A percentile compares a stretch with the other conserved stretches of the same genome.
Evolutionary conservation across 805 yeast genomes (phyloP).

Genomic region (Kluyveromyces nonfermentans): DNA sequence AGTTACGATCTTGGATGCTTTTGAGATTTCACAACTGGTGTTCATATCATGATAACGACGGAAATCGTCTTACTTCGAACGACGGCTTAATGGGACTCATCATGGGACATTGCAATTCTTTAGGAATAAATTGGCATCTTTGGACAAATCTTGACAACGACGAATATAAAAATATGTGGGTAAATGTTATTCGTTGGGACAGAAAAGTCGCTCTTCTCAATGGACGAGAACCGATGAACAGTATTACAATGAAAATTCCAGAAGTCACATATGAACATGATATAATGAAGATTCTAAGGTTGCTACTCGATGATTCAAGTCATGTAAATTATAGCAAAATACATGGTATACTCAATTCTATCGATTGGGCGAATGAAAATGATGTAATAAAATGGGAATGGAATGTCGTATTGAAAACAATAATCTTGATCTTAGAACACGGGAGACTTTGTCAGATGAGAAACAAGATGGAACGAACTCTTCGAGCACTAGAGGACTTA

Average conservation of each 20-base stretch:
- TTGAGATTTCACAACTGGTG: conserved; percentile 27
- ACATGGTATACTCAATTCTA: not conserved
- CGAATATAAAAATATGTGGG: conserved; percentile 19
- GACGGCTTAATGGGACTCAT: conserved; percentile 23
- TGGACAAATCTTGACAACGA: conserved; percentile 9
- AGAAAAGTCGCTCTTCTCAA: conserved; percentile 22
- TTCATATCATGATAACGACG: conserved; percentile 29
- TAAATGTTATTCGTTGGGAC: conserved; percentile 23
- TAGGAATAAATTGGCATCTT: conserved; percentile 22
- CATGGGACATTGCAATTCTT: conserved; percentile 21
- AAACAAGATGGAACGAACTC: not conserved
- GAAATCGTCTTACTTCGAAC: conserved; percentile 21
- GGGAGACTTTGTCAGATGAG: not conserved
- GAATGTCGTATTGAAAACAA: not conserved
- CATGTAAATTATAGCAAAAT: conserved; percentile 1
- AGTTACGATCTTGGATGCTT: conserved; percentile 20
- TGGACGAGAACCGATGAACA: conserved; percentile 23
- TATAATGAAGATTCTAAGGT: conserved; percentile 1
- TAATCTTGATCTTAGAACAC: not conserved
- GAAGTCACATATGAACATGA: conserved; percentile 2
- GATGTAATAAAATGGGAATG: conserved; percentile 13
- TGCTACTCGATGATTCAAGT: conserved; percentile 3
- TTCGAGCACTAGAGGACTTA: conserved; percentile 12
- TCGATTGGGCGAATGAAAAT: conserved; percentile 3
- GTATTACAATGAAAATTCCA: conserved; percentile 13